A percentile compares a stretch with the other conserved stretches of the same genome.
These are phyloP conservation scores for Zygoascus hellenicus DNA, from an alignment of 1,139 yeast genomes.

Conservation along the genomic window DNA sequence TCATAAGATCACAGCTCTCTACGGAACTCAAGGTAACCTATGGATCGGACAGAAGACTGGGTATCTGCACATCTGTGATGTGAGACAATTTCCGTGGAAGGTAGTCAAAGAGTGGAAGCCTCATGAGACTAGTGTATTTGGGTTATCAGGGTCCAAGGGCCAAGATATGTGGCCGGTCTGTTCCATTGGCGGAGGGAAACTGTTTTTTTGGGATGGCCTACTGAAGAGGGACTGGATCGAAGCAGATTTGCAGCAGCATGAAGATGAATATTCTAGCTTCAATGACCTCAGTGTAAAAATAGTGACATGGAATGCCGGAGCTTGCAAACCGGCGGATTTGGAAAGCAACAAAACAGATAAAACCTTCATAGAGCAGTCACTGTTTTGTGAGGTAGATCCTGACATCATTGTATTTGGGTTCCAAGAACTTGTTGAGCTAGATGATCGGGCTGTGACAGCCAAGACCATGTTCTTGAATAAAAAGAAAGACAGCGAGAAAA, in stretches of 20 bases:
- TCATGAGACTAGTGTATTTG: conserved; percentile 30
- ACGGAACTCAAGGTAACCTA: conserved; percentile 30
- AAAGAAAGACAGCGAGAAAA: conserved; percentile 25
- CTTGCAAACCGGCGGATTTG: conserved; percentile 34
- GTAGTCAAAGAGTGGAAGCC: conserved; percentile 39
- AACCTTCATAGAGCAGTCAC: conserved; percentile 19
- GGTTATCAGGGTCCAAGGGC: conserved; percentile 19
- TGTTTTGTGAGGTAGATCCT: conserved; percentile 33
- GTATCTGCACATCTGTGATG: conserved; percentile 33
- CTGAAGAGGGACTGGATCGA: conserved; percentile 35
- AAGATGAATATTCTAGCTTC: conserved; percentile 29
- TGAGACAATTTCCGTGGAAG: conserved; percentile 32
- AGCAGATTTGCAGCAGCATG: conserved; percentile 29
- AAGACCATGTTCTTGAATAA: conserved; percentile 46
- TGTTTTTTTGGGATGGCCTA: conserved; percentile 34
- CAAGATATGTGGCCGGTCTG: conserved; percentile 14
- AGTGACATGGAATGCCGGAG: conserved; percentile 42
- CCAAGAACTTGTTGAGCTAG: conserved; percentile 88
- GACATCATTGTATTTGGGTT: conserved; percentile 83
- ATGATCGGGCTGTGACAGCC: conserved; percentile 79
- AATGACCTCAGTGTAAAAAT: conserved; percentile 29
- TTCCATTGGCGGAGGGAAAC: conserved; percentile 21
- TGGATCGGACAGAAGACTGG: conserved; percentile 41
- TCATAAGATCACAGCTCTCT: conserved; percentile 31
- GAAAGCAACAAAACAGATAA: conserved; percentile 22